Conservation (phyloP, 306 rosid species). For the Vigna reflexopilosa region DNA sequence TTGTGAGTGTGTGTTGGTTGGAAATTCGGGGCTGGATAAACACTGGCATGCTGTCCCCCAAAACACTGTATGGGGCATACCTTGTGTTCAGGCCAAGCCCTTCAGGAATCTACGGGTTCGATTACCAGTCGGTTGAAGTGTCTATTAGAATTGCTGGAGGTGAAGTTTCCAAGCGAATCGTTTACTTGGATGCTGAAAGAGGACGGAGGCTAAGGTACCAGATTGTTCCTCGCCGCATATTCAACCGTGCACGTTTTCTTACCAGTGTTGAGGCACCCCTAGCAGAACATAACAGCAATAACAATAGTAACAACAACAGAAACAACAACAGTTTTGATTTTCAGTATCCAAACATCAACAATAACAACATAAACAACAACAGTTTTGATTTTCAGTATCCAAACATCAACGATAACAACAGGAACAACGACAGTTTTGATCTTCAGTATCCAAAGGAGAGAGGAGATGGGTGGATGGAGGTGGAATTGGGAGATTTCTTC, state of each 20-base stretch:
- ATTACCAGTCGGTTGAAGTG: constrained; percentile 60
- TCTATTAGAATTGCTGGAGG: constrained; percentile 53
- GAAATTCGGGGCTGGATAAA: constrained; percentile 72
- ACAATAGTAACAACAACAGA: no score
- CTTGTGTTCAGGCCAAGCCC: constrained; percentile 66
- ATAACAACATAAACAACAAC: background rate
- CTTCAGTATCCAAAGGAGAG: constrained; percentile 52
- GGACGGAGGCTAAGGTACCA: constrained; percentile 42
- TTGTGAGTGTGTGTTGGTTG: constrained; percentile 75
- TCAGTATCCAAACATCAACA: no score
- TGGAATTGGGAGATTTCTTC: constrained; percentile 77
- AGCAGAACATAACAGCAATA: background rate
- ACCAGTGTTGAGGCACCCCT: background rate
- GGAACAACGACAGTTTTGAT: background rate
- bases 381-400: no score
- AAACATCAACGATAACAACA: no score
- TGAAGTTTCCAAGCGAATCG: constrained; percentile 30
- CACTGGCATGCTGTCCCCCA: constrained; percentile 60
- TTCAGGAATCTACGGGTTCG: constrained; percentile 54
- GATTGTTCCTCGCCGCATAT: constrained; percentile 49
- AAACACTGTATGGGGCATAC: constrained; percentile 64
- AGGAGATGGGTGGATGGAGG: constrained; percentile 76
- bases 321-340: no score
- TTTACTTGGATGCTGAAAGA: constrained; percentile 59
- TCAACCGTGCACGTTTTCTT: constrained; percentile 16